Conservation (phyloP, 2,329 filamentous ascomycete species). For the Hymenoscyphus albidus region DNA sequence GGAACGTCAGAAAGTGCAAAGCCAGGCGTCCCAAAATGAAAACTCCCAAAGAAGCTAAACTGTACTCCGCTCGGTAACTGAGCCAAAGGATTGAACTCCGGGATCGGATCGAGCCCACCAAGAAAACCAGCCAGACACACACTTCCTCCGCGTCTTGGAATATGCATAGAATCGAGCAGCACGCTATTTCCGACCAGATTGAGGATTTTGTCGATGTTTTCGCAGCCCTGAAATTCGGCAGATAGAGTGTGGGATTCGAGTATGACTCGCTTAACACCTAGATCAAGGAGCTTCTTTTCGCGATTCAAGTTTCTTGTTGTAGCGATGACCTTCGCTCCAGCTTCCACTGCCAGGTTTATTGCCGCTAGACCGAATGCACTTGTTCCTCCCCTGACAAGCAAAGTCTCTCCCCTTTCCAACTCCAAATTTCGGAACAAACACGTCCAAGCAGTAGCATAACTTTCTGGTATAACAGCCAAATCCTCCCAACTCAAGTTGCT, state of each 20-base stretch:
- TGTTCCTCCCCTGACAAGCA: constrained; percentile 14
- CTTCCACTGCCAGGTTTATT: constrained; percentile 8
- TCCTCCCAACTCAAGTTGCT: constrained; percentile 23
- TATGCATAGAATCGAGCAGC: constrained; percentile 20
- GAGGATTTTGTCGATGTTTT: constrained; percentile 14
- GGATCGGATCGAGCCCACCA: constrained; percentile 20
- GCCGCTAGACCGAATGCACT: constrained; percentile 9
- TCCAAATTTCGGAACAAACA: constrained; percentile 24
- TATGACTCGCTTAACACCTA: constrained; percentile 18
- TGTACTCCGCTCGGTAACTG: constrained; percentile 20
- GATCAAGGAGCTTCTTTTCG: neutral
- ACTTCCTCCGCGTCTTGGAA: constrained; percentile 16
- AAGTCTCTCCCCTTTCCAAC: constrained; percentile 17
- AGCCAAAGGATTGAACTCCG: constrained; percentile 19
- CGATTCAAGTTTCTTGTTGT: constrained; percentile 20
- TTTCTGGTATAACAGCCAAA: constrained; percentile 25
- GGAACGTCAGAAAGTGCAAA: constrained; percentile 19
- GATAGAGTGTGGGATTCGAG: constrained; percentile 13
- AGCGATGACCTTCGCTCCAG: constrained; percentile 19
- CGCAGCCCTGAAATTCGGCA: constrained; percentile 5
- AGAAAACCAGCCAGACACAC: constrained; percentile 22
- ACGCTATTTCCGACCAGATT: constrained; percentile 20
- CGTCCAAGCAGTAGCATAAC: constrained; percentile 26
- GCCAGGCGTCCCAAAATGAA: constrained; percentile 15
- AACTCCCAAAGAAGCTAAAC: constrained; percentile 21